A percentile compares a stretch with the other conserved stretches of the same genome.
Evolutionary conservation across 768 basidiomycete genomes (phyloP).

Genomic region (Lentinula boryana): DNA sequence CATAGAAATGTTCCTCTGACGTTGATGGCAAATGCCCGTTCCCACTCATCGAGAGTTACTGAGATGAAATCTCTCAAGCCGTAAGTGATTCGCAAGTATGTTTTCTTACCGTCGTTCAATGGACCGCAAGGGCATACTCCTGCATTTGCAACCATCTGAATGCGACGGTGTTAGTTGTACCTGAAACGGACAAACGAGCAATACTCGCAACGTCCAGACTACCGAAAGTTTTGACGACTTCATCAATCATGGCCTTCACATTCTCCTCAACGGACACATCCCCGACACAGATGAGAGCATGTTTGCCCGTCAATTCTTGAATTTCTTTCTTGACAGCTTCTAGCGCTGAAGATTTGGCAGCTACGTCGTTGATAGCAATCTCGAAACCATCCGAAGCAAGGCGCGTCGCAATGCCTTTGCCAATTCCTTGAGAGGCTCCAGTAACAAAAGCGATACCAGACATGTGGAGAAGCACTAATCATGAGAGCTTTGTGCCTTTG

Average conservation of each 20-base stretch:
- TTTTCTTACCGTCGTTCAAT: not conserved
- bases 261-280: conserved; percentile 23
- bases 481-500: too few species aligned
- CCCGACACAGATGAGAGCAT: conserved; percentile 9
- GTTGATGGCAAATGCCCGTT: conserved; percentile 12
- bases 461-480: not conserved
- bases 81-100: not conserved
- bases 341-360: not conserved
- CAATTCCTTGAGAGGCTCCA: conserved; percentile 33
- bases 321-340: not conserved
- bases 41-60: conserved; percentile 11
- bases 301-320: not conserved
- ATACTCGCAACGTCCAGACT: conserved; percentile 23
- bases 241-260: conserved; percentile 23
- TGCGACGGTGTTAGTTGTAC: not conserved
- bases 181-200: not conserved
- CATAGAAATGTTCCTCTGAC: conserved; percentile 15
- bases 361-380: conserved; percentile 27
- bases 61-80: not conserved
- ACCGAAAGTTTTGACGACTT: conserved; percentile 18
- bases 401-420: conserved; percentile 29
- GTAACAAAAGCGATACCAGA: conserved; percentile 27
- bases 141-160: conserved; percentile 17
- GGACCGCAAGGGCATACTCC: conserved; percentile 10
- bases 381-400: conserved; percentile 33